A percentile compares a stretch with the other conserved stretches of the same genome.
phyloP scores from a whole-genome alignment of 768 basidiomycete species.

The Boletus barrowsii region DNA sequence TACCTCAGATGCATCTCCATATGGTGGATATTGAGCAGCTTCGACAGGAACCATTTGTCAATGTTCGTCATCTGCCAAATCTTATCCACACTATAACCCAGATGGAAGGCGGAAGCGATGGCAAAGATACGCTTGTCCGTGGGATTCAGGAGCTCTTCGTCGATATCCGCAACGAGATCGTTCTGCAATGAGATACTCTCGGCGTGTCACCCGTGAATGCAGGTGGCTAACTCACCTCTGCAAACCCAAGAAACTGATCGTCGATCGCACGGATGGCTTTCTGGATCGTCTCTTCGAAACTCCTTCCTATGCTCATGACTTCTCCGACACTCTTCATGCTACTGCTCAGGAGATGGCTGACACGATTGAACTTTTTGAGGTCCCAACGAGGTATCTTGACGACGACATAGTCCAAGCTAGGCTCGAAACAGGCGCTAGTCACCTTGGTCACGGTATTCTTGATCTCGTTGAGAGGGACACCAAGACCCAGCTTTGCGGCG shows the following conservation, averaged over 20 bases:
- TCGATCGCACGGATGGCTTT: slow-evolving; percentile 98
- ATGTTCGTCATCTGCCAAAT: slow-evolving; percentile 98
- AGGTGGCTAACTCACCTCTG: slow-evolving; percentile 52
- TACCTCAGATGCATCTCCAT: slow-evolving; percentile 80
- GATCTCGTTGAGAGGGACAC: slow-evolving; percentile 96
- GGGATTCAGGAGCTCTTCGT: slow-evolving; percentile 89
- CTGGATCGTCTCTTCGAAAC: slow-evolving; percentile 98
- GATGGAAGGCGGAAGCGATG: slow-evolving; percentile 89
- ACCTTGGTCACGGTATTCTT: slow-evolving; percentile 96
- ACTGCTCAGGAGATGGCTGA: slow-evolving; percentile 85
- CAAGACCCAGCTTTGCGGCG: slow-evolving; percentile 95
- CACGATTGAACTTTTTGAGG: slow-evolving; percentile 94
- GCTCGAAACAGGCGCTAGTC: slow-evolving; percentile 97
- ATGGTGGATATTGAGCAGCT: slow-evolving; percentile 76
- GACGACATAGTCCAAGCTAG: slow-evolving; percentile 93
- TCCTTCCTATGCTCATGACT: slow-evolving; percentile 98
- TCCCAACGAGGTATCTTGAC: slow-evolving; percentile 99
- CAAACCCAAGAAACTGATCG: slow-evolving; percentile 91
- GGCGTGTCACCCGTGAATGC: background rate
- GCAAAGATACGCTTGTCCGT: slow-evolving; percentile 98
- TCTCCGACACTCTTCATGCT: slow-evolving; percentile 99
- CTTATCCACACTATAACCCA: slow-evolving; percentile 92
- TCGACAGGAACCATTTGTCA: slow-evolving; percentile 97
- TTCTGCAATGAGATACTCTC: slow-evolving; percentile 48
- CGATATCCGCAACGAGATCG: slow-evolving; percentile 84